Conservation (phyloP, 2,329 filamentous ascomycete species). For the Pseudogymnoascus sp. region DNA sequence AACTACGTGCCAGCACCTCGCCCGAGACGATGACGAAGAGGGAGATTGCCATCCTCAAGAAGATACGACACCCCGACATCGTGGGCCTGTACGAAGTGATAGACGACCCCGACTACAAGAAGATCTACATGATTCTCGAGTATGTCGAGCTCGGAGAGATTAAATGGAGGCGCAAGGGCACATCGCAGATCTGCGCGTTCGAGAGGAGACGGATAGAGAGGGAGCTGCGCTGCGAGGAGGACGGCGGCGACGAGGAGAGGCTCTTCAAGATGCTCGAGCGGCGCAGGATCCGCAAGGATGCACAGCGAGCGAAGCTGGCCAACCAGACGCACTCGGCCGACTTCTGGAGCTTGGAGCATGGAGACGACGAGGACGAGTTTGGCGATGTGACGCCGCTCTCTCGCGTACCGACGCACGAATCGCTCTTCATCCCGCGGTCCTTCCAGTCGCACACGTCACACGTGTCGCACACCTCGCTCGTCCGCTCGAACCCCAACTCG, state of each 20-base stretch:
- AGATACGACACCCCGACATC: constrained; percentile 95
- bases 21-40: constrained; percentile 79
- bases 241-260: constrained; percentile 50
- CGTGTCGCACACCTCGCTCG: constrained; percentile 16
- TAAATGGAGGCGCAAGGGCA: constrained; percentile 83
- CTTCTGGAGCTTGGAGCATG: constrained; percentile 81
- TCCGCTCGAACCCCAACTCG: constrained; percentile 26
- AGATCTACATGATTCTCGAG: constrained; percentile 97
- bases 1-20: constrained; percentile 64
- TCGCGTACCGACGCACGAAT: constrained; percentile 24
- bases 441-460: constrained; percentile 17
- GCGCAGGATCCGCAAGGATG: constrained; percentile 50
- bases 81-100: constrained; percentile 95
- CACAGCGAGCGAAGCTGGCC: constrained; percentile 50
- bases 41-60: constrained; percentile 97
- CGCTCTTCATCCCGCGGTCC: constrained; percentile 12
- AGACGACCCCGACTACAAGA: constrained; percentile 90
- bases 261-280: constrained; percentile 54
- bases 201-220: constrained; percentile 76
- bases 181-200: constrained; percentile 73
- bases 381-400: constrained; percentile 29
- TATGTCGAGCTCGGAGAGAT: constrained; percentile 93
- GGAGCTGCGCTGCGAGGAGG: constrained; percentile 56
- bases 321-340: constrained; percentile 45
- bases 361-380: constrained; percentile 42